A percentile compares a stretch with the other conserved stretches of the same genome.
These are phyloP conservation scores for Mycena crocata DNA, from an alignment of 768 basidiomycete species.

Conservation along the genomic window DNA sequence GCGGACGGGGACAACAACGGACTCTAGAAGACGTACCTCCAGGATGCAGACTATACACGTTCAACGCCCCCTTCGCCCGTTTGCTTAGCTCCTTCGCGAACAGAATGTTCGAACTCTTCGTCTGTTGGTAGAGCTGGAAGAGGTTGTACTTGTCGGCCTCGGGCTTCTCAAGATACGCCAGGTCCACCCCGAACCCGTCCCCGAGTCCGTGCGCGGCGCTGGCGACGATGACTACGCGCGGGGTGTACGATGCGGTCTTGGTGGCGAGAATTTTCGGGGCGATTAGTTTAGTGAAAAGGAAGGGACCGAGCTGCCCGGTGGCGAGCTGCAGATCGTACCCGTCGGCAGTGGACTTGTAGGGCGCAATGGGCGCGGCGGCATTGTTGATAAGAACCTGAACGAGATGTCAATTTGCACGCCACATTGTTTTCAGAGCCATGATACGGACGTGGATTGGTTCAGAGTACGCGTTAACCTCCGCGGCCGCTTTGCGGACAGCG, in stretches of 20 bases:
- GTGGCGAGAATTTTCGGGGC: slow-evolving; percentile 22
- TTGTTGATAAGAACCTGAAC: slow-evolving; percentile 4
- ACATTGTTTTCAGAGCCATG: not conserved
- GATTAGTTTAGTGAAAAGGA: slow-evolving; percentile 20
- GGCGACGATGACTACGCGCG: slow-evolving; percentile 16
- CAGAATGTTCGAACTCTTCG: slow-evolving; percentile 11
- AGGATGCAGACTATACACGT: slow-evolving; percentile 11
- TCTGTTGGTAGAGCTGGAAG: not conserved
- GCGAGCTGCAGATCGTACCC: slow-evolving; percentile 1
- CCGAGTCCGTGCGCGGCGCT: not conserved
- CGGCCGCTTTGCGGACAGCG: slow-evolving; percentile 7
- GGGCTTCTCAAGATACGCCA: not conserved
- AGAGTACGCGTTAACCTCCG: not conserved
- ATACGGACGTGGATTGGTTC: not conserved
- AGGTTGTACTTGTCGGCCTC: not conserved
- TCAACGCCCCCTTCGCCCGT: not conserved
- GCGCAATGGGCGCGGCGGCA: not conserved
- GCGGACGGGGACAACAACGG: not conserved
- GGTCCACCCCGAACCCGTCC: not conserved
- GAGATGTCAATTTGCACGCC: not conserved
- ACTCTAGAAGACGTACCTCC: slow-evolving; percentile 12
- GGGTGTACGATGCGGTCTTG: not conserved
- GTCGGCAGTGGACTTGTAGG: slow-evolving; percentile 5
- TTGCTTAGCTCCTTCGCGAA: not conserved
- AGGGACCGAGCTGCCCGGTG: too few species aligned